Evolutionary conservation across 768 basidiomycete genomes (phyloP), one percentile per base, ranked within the genome.

Genomic region (Tremella yokohamensis): DNA sequence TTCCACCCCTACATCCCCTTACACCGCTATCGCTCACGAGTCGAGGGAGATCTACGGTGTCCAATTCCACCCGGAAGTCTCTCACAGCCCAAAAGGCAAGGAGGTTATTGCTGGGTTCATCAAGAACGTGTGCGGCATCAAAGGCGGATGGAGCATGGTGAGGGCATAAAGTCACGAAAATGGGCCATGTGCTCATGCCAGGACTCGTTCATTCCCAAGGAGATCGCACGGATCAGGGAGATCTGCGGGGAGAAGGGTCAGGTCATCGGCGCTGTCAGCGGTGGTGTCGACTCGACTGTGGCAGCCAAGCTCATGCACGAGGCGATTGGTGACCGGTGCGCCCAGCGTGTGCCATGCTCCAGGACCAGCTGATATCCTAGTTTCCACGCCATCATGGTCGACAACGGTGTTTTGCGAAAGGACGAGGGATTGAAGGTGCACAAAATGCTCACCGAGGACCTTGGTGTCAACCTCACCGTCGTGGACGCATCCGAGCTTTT

Each of bases 291-390:
- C 75, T 94, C 91, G 64, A 92, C 92, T 0, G 96, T 99, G 15
- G 96, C 96, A 3, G 96, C 96, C 42, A 98, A 97, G 78, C 82
- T 99, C 60, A 99, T 99, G 96, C 93, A 98, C 66, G 93, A 97
- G 80, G 96, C 96, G 24, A 98, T 99, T 68, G 96, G 96, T 25
- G 91, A 97, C 76, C 83, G 94, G 90, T 89, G 71, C 42, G 80
- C 64, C 40, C 15, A 25, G 13, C 13, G 11, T 49, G 12, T 15
- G 15, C 3, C 11, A 4, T n/a, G 19, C 13, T 15, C 40, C 2
- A 25, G 22, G 8, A 38, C 25, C 19, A 44, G 19, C 39, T 50
- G 44, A 49, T 40, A 12, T 37, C 1, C 13, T 42, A 94, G 93
- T 59, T 99, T 99, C 82, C 96, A 94, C 71, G 96, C 93, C 9